Conservation (phyloP, 768 basidiomycete genomes). For the Piloderma croceum region DNA sequence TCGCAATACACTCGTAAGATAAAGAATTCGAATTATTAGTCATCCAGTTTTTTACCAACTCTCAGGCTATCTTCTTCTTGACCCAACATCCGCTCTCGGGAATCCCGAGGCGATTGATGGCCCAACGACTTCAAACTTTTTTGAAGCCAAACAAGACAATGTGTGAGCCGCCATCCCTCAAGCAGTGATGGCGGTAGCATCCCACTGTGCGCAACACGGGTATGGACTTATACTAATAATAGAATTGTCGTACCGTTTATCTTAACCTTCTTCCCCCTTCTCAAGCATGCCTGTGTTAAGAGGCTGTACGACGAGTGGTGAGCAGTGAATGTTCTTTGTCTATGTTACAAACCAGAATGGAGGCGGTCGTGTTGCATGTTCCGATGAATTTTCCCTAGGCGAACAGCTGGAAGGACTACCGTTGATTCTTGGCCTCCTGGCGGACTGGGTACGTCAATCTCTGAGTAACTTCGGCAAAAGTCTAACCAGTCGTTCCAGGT, state of each 20-base stretch:
- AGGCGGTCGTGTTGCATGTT: slow-evolving; percentile 5
- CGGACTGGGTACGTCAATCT: slow-evolving; percentile 13
- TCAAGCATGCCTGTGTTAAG: slow-evolving; percentile 7
- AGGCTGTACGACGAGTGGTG: slow-evolving; percentile 12
- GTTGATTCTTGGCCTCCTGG: slow-evolving; percentile 10
- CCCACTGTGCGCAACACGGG: slow-evolving; percentile 11
- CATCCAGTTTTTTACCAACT: too few relatives aligned
- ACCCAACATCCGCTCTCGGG: slow-evolving; percentile 7
- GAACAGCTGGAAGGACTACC: slow-evolving; percentile 7
- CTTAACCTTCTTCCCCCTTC: background rate
- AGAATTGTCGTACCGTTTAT: too few relatives aligned
- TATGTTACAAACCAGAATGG: slow-evolving; percentile 5
- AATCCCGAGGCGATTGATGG: slow-evolving; percentile 9
- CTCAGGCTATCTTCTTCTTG: slow-evolving; percentile 10
- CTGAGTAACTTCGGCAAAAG: too few relatives aligned
- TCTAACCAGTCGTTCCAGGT: too few relatives aligned
- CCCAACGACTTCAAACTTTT: slow-evolving; percentile 12
- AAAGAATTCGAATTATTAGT: too few relatives aligned
- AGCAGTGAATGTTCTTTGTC: slow-evolving; percentile 14
- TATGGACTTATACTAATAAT: too few relatives aligned
- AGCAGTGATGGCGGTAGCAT: slow-evolving; percentile 13
- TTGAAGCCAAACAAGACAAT: slow-evolving; percentile 17
- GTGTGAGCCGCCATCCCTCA: slow-evolving; percentile 10
- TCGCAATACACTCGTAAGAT: slow-evolving; percentile 7
- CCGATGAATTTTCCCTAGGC: slow-evolving; percentile 6